Base-by-base conservation (phyloP, 208 protist genomes). In the Crithidia bombi region DNA sequence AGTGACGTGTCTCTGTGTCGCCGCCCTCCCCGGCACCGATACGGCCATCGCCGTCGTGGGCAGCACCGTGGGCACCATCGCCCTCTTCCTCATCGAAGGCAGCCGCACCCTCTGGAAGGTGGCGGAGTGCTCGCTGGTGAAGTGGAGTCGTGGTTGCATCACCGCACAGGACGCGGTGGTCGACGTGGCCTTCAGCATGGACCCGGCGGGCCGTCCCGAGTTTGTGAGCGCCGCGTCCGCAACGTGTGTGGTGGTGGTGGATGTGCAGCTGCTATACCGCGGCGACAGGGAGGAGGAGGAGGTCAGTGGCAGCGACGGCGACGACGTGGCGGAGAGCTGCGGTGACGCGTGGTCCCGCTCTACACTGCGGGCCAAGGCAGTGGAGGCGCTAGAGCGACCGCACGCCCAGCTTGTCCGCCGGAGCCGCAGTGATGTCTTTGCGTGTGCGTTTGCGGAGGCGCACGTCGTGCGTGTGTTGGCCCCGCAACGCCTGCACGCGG, bases 151-250 rank as follows among this genome's bases (percentile, higher is more conserved):
- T 14, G 83, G 78, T 12, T 19, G 57, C 10, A 75, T 85, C 50
- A 66, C 66, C 23, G 71, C 58, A 4, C 59, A 56, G 38, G 85
- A 89, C 46, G 63, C 67, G 5, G 65, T 93, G 9, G 38, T 63
- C 14, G 75, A 82, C 62, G 85, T 89, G 12, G 59, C 50, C 38
- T 78, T 93, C 63, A 80, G 71, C 41, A 49, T 91, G 28, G 88
- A 93, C 55, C 83, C 83, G 5, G 85, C 83, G 17, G 83, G 88
- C 0, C 69, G 85, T 10, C 76, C 78, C 0, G 88, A 93, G 69
- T 87, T 89, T 51, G 51, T 93, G 17, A 70, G 59, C 25, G 85
- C 73, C 12, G 79, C 85, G 26, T 85, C 82, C n/a, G 55, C 75
- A 0, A 51, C 55, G 19, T 78, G 65, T 49, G 66, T 89, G 7